Base-by-base conservation (phyloP, 2,329 filamentous ascomycete genomes). In the Acrodontium crateriforme region DNA sequence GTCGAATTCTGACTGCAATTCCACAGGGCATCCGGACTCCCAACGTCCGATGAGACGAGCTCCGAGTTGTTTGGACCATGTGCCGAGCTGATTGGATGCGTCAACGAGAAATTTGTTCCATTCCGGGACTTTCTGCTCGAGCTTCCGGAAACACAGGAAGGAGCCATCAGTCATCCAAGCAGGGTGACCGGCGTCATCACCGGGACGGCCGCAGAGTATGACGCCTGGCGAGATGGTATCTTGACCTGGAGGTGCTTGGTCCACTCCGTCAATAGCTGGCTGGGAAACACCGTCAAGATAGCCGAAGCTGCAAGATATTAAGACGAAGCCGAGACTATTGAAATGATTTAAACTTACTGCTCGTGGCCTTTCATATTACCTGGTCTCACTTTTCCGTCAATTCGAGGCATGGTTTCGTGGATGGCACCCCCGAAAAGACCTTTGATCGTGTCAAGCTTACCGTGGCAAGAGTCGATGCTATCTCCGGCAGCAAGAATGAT, bases 71-170 rank as follows among this genome's bases (percentile, higher is more conserved):
- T 57, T 51, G 12, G 49, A 36, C 32, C 28, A 39, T 18, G 36
- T 44, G n/a, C 34, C 49, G 20, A 38, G 30, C 23, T 30, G 14
- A 3, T 47, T 47, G 3, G 48, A 46, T 15, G 53, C 49, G 2
- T 46, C 37, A 13, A 55, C 42, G 9, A 60, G 31, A 37, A 58
- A 60, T 5, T 47, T 44, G 28, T 63, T 41, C 25, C 60, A 63
- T 24, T 62, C 60, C 1, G 55, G 58, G 5, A 63, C 59, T 4
- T 58, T 49, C 34, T 64, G 59, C 28, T 54, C 45, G 3, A 63
- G 47, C 24, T 61, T 55, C 9, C 59, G 56, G 38, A 63, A 58
- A 16, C 49, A 55, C 7, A 63, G 45, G 31, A 60, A 60, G 36
- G 56, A 61, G 4, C 60, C 59, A 26, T 63, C 58, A 2, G 52